Evolutionary conservation across 78 protist genomes (phyloP).

Genomic region (Bodo saltans): DNA sequence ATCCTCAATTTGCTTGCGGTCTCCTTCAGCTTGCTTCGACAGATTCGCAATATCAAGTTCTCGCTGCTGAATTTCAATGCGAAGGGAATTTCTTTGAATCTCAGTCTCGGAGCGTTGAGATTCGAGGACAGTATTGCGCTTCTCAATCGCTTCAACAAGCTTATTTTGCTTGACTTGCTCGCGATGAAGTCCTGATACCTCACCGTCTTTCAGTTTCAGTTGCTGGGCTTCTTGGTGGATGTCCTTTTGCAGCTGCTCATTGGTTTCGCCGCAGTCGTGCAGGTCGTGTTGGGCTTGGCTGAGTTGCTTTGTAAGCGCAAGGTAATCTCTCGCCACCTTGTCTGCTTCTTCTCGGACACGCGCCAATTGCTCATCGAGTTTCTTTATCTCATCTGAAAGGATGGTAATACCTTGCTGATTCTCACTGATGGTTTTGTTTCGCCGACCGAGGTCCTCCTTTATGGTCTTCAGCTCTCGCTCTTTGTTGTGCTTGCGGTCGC

Average conservation of each 20-base stretch:
- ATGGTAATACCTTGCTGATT: neutral
- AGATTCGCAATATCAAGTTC: constrained; percentile 4
- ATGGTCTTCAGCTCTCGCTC: constrained; percentile 36
- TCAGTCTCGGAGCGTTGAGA: too few relatives aligned
- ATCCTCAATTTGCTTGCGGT: constrained; percentile 14
- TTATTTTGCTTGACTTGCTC: neutral
- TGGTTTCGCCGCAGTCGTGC: neutral
- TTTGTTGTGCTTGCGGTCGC: constrained; percentile 35
- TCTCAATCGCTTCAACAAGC: neutral
- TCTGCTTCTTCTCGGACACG: neutral
- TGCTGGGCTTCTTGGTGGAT: neutral
- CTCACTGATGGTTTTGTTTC: neutral
- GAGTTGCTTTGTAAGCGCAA: neutral
- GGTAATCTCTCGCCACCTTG: neutral
- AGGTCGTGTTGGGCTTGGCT: neutral
- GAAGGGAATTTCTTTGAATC: neutral
- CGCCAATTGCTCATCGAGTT: neutral
- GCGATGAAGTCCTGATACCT: neutral
- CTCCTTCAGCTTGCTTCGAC: constrained; percentile 24
- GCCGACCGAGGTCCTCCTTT: neutral
- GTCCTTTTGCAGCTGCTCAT: neutral
- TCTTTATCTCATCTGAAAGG: neutral
- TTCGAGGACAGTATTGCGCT: neutral
- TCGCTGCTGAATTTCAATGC: neutral
- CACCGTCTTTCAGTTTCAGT: neutral